Evolutionary conservation across 2,329 filamentous ascomycete genomes (phyloP).

Genomic region (Trichoderma cornu-damae): DNA sequence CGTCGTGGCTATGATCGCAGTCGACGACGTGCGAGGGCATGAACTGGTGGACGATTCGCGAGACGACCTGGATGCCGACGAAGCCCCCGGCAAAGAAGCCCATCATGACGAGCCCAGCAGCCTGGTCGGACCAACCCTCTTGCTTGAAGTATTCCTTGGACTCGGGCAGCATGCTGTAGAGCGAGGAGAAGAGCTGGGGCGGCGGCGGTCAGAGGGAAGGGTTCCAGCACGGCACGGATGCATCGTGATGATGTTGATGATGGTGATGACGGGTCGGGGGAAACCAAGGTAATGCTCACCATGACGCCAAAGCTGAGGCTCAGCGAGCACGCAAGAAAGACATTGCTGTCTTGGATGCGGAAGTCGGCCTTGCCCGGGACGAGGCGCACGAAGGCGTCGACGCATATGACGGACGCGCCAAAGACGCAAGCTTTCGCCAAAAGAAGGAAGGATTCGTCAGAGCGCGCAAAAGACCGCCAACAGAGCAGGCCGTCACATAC

Average conservation of each 20-base stretch:
- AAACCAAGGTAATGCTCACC: constrained; percentile 49
- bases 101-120: constrained; percentile 65
- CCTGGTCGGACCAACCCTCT: constrained; percentile 60
- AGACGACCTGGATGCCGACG: constrained; percentile 68
- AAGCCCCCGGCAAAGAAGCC: constrained; percentile 66
- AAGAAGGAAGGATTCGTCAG: not conserved
- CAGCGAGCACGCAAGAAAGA: constrained; percentile 79
- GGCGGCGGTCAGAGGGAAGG: not conserved
- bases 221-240: no score
- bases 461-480: constrained; percentile 4
- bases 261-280: no score
- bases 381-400: constrained; percentile 70
- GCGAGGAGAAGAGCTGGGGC: constrained; percentile 76
- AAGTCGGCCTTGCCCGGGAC: constrained; percentile 73
- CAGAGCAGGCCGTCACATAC: constrained; percentile 38
- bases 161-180: constrained; percentile 90
- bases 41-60: constrained; percentile 64
- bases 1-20: constrained; percentile 69
- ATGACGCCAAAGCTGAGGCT: constrained; percentile 95
- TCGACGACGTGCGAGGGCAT: constrained; percentile 77
- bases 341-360: constrained; percentile 81
- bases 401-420: constrained; percentile 78
- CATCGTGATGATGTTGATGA: no score
- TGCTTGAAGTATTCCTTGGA: constrained; percentile 71
- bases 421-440: constrained; percentile 55